Evolutionary conservation across 208 protist species (phyloP).

Genomic region (Leishmania gerbilli): DNA sequence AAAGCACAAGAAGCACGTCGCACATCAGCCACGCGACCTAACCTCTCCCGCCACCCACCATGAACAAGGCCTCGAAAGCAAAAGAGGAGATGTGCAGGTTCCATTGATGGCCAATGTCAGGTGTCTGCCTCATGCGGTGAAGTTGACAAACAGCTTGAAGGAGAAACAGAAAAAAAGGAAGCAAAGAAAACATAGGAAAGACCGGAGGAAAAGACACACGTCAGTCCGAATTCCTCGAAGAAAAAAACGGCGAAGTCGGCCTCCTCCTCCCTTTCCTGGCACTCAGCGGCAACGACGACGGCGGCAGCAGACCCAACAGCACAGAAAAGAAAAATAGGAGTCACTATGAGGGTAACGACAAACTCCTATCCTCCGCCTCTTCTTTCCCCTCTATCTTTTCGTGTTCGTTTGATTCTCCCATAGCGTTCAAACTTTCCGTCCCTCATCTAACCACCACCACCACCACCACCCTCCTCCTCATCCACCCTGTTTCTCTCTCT

Average conservation of each 20-base stretch:
- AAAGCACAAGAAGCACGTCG: neutral
- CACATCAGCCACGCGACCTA: neutral
- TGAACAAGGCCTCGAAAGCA: neutral
- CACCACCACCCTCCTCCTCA: neutral
- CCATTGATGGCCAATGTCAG: neutral
- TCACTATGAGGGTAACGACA: neutral
- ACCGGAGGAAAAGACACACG: conserved; percentile 5
- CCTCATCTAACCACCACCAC: neutral
- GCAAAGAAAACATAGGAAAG: conserved; percentile 3
- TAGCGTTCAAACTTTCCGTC: neutral
- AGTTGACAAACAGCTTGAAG: neutral
- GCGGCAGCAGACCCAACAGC: conserved; percentile 1
- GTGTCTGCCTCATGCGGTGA: neutral
- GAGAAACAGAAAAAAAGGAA: neutral
- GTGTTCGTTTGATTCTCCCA: neutral
- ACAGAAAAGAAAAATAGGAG: conserved; percentile 11
- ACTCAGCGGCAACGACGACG: neutral
- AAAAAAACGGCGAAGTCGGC: conserved; percentile 1
- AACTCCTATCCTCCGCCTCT: conserved; percentile 7
- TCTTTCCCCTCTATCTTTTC: neutral
- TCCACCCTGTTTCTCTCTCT: neutral
- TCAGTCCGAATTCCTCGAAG: neutral
- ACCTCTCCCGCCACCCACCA: neutral
- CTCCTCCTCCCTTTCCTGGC: neutral
- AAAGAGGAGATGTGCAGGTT: neutral